Percentiles rank a stretch among this genome's conserved stretches.
phyloP scores from a whole-genome alignment of 2,329 filamentous ascomycete species.

The Aspergillus uvarum region DNA sequence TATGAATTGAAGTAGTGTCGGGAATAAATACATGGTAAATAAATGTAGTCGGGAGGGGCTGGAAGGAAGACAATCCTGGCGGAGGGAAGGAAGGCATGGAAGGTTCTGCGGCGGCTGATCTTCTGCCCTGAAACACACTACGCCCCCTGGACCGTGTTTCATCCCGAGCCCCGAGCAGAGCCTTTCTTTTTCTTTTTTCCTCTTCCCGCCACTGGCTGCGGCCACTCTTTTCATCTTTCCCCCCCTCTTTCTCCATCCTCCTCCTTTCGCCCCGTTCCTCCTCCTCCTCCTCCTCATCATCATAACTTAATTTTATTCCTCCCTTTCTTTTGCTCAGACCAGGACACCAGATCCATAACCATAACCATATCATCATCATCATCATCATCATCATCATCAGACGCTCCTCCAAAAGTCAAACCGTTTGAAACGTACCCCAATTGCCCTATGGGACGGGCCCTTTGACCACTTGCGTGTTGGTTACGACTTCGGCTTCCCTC shows the following conservation, averaged over 20 bases:
- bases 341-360: not conserved
- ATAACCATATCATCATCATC: too few relatives aligned
- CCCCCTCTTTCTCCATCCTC: not conserved
- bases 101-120: not conserved
- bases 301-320: not conserved
- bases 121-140: not conserved
- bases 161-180: not conserved
- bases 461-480: not conserved
- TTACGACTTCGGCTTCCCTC: not conserved
- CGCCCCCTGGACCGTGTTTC: conserved; percentile 9
- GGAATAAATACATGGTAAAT: not conserved
- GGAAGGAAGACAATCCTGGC: not conserved
- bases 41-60: not conserved
- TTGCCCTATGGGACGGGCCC: not conserved
- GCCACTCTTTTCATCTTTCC: conserved; percentile 3
- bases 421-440: conserved; percentile 2
- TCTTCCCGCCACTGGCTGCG: conserved; percentile 15
- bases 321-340: not conserved
- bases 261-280: too few relatives aligned
- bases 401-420: not conserved
- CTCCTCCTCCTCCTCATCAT: not conserved
- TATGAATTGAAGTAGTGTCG: too few relatives aligned
- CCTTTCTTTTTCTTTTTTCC: conserved; percentile 13
- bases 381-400: too few relatives aligned
- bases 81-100: not conserved